A percentile compares a stretch with the other conserved stretches of the same genome.
phyloP scores from a whole-genome alignment of 2,329 filamentous ascomycete species.

The Zymoseptoria pseudotritici region DNA sequence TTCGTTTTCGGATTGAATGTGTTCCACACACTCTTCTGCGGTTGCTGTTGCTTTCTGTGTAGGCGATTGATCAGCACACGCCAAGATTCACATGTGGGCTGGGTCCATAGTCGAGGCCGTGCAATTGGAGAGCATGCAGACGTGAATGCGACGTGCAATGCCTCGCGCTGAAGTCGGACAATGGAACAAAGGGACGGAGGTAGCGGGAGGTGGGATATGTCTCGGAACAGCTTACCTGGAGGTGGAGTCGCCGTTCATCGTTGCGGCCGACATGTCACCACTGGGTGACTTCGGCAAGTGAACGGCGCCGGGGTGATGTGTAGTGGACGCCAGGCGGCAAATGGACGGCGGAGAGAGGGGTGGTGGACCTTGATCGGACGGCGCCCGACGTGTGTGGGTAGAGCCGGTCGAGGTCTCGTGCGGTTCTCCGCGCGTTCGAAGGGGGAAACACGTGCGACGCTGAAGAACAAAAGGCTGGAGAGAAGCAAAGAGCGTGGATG shows the following conservation, averaged over 20 bases:
- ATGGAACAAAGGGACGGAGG: constrained; percentile 24
- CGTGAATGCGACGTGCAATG: constrained; percentile 1
- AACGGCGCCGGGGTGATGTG: constrained; percentile 11
- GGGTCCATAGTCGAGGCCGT: not conserved
- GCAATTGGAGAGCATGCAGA: constrained; percentile 1
- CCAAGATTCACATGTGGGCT: not conserved
- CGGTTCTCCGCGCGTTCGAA: no score
- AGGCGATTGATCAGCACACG: constrained; percentile 8
- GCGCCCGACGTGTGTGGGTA: no score
- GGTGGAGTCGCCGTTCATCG: constrained; percentile 29
- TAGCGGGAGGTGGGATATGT: not conserved
- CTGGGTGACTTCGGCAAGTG: not conserved
- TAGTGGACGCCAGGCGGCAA: constrained; percentile 1
- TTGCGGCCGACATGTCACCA: constrained; percentile 23
- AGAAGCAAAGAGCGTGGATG: no score
- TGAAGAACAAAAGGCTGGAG: no score
- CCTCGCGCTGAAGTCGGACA: not conserved
- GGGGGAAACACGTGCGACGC: no score
- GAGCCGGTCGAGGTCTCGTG: no score
- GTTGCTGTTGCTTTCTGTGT: constrained; percentile 40
- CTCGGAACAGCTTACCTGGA: not conserved
- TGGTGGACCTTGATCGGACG: constrained; percentile 1
- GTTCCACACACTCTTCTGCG: constrained; percentile 47
- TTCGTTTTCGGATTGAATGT: constrained; percentile 54
- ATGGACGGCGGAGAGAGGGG: not conserved